Percentiles rank a stretch among this genome's conserved stretches.
These are phyloP conservation scores for Pluteus cervinus DNA, from an alignment of 768 basidiomycete genomes.

Conservation along the genomic window DNA sequence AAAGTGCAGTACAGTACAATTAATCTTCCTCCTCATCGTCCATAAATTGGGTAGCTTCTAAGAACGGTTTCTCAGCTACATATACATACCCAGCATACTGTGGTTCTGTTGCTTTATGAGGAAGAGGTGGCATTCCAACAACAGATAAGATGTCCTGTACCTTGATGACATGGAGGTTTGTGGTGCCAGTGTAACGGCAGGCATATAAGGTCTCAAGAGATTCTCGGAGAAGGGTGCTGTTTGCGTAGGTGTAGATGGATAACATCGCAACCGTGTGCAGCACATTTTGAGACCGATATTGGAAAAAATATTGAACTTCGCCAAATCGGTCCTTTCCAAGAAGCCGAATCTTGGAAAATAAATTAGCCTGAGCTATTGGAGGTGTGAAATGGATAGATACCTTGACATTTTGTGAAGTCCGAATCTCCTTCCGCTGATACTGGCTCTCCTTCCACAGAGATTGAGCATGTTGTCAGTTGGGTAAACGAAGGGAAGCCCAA, in stretches of 20 bases:
- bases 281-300: background rate
- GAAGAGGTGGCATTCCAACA: slow-evolving; percentile 8
- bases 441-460: slow-evolving; percentile 19
- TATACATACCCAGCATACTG: background rate
- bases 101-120: background rate
- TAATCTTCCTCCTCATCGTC: too few species aligned
- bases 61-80: slow-evolving; percentile 1
- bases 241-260: background rate
- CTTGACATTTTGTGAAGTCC: slow-evolving; percentile 5
- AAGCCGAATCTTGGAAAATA: background rate
- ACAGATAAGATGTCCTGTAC: background rate
- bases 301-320: slow-evolving; percentile 3
- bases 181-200: background rate
- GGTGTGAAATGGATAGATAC: background rate
- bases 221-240: background rate
- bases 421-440: slow-evolving; percentile 16
- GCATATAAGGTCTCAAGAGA: slow-evolving; percentile 1
- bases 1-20: too few species aligned
- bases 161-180: background rate
- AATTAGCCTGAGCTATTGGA: background rate
- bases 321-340: background rate
- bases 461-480: slow-evolving; percentile 30
- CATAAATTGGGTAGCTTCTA: slow-evolving; percentile 5
- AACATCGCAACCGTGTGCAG: background rate
- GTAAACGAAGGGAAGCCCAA: slow-evolving; percentile 29